Conservation (phyloP, 179 eudicot genomes). For the Spergularia azorica region DNA sequence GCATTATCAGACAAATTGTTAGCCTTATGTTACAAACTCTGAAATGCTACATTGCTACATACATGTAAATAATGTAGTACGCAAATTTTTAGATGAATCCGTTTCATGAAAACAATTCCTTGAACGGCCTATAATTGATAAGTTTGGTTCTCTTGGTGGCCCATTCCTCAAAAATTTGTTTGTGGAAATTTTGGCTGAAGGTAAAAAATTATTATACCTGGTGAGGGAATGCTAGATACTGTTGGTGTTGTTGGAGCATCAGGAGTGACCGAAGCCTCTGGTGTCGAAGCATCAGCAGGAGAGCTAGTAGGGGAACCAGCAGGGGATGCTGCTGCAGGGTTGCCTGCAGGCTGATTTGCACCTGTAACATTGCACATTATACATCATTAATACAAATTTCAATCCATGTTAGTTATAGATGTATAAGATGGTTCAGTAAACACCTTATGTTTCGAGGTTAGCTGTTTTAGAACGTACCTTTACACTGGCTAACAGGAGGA, state of each 20-base stretch:
- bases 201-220: background rate
- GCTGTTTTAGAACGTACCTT: conserved; percentile 17
- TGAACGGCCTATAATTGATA: no score
- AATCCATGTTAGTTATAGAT: background rate
- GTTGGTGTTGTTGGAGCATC: background rate
- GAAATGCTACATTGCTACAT: no score
- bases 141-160: background rate
- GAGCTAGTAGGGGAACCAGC: conserved; percentile 30
- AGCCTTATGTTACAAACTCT: background rate
- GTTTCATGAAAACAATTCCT: no score
- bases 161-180: background rate
- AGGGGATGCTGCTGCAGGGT: conserved; percentile 27
- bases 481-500: conserved; percentile 35
- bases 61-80: no score
- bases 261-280: conserved; percentile 16
- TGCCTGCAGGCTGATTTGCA: conserved; percentile 18
- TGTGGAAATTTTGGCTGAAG: background rate
- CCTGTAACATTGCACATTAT: conserved; percentile 8
- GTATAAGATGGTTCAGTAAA: no score
- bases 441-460: background rate
- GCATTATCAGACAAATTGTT: conserved; percentile 4
- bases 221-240: conserved; percentile 18
- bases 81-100: no score
- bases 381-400: background rate
- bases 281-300: conserved; percentile 35